Evolutionary conservation across 805 yeast species (phyloP).

Genomic region (Yamadazyma ubonensis): DNA sequence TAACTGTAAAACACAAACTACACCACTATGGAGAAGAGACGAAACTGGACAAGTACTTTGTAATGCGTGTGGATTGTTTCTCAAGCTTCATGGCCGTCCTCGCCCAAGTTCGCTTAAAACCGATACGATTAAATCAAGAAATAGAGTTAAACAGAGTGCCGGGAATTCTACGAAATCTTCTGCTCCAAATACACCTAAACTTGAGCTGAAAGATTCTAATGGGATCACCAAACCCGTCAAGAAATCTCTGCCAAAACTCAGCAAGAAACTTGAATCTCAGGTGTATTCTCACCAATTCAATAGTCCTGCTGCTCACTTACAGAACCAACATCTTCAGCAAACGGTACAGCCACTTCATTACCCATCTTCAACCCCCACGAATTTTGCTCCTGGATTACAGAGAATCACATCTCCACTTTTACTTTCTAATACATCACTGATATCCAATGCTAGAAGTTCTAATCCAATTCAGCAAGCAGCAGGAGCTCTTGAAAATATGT

Average conservation of each 20-base stretch:
- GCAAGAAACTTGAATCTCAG: slow-evolving; percentile 10
- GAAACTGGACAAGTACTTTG: slow-evolving; percentile 78
- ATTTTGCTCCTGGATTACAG: slow-evolving; percentile 63
- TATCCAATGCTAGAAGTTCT: slow-evolving; percentile 37
- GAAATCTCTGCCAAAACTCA: slow-evolving; percentile 14
- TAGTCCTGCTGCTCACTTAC: slow-evolving; percentile 16
- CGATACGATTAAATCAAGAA: slow-evolving; percentile 88
- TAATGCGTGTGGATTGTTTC: slow-evolving; percentile 89
- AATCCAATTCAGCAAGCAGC: slow-evolving; percentile 36
- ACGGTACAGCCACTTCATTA: slow-evolving; percentile 59
- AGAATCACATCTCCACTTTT: slow-evolving; percentile 65
- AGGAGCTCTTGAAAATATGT: slow-evolving; percentile 45
- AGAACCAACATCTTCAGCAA: slow-evolving; percentile 13
- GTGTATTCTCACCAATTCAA: slow-evolving; percentile 10
- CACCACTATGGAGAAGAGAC: slow-evolving; percentile 95
- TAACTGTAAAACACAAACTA: slow-evolving; percentile 88
- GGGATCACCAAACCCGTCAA: slow-evolving; percentile 4
- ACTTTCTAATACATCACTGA: slow-evolving; percentile 49
- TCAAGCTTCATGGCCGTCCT: slow-evolving; percentile 88
- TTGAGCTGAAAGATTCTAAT: slow-evolving; percentile 46
- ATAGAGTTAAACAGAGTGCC: slow-evolving; percentile 57
- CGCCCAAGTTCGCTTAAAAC: slow-evolving; percentile 90
- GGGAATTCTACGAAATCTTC: slow-evolving; percentile 36
- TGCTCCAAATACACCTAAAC: slow-evolving; percentile 55
- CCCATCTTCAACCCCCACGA: slow-evolving; percentile 69